Base-by-base conservation (phyloP, 2,329 filamentous ascomycete species). In the Exophiala sp. region DNA sequence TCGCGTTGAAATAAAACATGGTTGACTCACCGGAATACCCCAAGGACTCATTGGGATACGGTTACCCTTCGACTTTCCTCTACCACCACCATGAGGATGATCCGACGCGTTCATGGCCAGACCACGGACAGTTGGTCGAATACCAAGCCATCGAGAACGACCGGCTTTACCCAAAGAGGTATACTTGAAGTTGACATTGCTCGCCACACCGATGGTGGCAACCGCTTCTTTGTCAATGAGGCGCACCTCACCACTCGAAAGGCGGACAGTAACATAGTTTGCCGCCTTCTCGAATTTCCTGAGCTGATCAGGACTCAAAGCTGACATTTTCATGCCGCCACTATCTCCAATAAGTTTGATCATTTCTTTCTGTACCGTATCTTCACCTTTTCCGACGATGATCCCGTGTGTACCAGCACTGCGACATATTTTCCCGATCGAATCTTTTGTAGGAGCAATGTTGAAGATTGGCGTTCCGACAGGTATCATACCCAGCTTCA, bases 21-120 rank as follows among this genome's bases (percentile, higher is more conserved):
- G 7, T 29, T 5, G 62, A 83, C 89, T 76, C 87, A 95, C 91
- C 68, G 90, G 92, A 69, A 85, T 87, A 70, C 95, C 94, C 94
- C 95, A 99, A 55, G 94, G 94, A 75, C 90, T 96, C 65, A 94
- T 90, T 33, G 95, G 94, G 69, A 95, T 81, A 58, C 91, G 85
- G 70, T 96, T 96, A 84, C 94, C 91, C 89, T 99, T 99, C 54
- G 91, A 96, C 78, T 99, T 99, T 78, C 94, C 94, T 80, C 95
- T 85, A 74, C 94, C 94, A 88, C 94, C 94, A 82, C 94, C 94
- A 72, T 99, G 94, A 68, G 94, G 94, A 80, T 99, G 94, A 68
- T 99, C 94, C 65, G 85, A 88, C 84, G 92, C 91, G 78, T 99
- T 99, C 95, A 99, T 99, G 60, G 95, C 94, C 65, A 97, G 76